Percentiles rank a stretch among this genome's conserved stretches.
These are phyloP conservation scores for Pythium scleroteichum DNA, from an alignment of 352 stramenopile genomes.

Conservation along the genomic window DNA sequence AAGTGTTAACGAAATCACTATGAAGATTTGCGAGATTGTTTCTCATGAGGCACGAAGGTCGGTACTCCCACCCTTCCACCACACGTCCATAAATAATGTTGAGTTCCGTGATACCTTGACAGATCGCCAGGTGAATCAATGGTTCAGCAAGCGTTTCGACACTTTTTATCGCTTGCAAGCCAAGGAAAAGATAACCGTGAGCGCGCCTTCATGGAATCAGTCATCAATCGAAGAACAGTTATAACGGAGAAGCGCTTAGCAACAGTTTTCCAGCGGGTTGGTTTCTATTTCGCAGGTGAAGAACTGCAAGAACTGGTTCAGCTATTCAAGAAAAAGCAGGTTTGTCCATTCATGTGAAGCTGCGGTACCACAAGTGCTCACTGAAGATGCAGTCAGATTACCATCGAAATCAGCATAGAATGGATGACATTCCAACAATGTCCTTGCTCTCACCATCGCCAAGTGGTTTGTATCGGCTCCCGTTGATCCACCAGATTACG, in stretches of 20 bases:
- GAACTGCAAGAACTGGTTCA: conserved; percentile 52
- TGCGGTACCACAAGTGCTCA: not conserved
- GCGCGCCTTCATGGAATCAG: conserved; percentile 54
- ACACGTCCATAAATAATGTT: not conserved
- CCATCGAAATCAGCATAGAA: conserved; percentile 45
- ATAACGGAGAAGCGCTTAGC: conserved; percentile 62
- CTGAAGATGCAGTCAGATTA: conserved; percentile 42
- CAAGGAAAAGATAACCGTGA: conserved; percentile 49
- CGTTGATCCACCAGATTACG: conserved; percentile 43
- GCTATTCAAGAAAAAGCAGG: conserved; percentile 54
- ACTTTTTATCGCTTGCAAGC: conserved; percentile 53
- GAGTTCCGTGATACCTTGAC: not conserved
- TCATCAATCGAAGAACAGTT: conserved; percentile 62
- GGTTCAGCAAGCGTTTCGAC: conserved; percentile 54
- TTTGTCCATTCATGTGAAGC: conserved; percentile 5
- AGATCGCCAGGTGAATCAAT: conserved; percentile 59
- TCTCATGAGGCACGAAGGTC: conserved; percentile 63
- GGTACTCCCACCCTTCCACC: conserved; percentile 1
- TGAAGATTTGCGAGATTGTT: conserved; percentile 56
- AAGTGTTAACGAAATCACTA: conserved; percentile 45
- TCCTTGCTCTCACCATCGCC: conserved; percentile 49
- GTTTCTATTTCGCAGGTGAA: conserved; percentile 50
- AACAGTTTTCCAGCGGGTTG: conserved; percentile 50
- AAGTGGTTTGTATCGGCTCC: conserved; percentile 46
- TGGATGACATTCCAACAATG: conserved; percentile 62